phyloP scores from a whole-genome alignment of 2,329 filamentous ascomycete genomes.

The Chaetomium sp. region DNA sequence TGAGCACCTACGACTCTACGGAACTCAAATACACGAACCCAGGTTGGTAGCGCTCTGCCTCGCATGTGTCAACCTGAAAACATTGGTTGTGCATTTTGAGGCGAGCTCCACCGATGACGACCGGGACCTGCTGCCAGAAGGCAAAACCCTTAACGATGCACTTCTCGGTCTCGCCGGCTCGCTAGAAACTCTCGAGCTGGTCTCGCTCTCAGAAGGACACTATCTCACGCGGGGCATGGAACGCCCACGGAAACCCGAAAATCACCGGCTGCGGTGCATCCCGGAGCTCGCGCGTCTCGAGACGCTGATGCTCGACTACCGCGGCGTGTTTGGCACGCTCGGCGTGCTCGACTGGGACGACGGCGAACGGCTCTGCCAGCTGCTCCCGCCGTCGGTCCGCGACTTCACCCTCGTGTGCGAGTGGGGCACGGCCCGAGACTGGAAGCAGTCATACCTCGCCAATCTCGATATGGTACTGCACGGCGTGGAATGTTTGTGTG shows the following conservation, averaged over 20 bases:
- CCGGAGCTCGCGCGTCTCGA: conserved; percentile 20
- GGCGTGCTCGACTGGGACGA: conserved; percentile 26
- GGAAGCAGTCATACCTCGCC: conserved; percentile 24
- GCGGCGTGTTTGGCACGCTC: conserved; percentile 26
- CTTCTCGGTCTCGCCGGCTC: conserved; percentile 18
- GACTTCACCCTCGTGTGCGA: conserved; percentile 25
- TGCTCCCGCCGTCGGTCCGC: conserved; percentile 22
- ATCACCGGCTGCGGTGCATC: conserved; percentile 25
- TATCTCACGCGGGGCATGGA: conserved; percentile 26
- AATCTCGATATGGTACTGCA: conserved; percentile 26
- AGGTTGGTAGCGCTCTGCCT: conserved; percentile 22
- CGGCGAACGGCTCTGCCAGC: conserved; percentile 23
- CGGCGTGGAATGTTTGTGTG: conserved; percentile 23
- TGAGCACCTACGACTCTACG: conserved; percentile 23
- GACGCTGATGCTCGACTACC: conserved; percentile 24
- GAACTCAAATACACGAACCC: conserved; percentile 25
- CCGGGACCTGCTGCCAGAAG: conserved; percentile 21
- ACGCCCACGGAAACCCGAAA: conserved; percentile 25
- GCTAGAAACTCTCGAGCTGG: conserved; percentile 21
- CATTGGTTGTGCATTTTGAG: conserved; percentile 26
- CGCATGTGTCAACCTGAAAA: conserved; percentile 22
- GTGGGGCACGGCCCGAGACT: conserved; percentile 24
- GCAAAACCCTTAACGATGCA: conserved; percentile 24
- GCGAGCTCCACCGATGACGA: conserved; percentile 22
- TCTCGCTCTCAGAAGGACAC: conserved; percentile 23